phyloP scores from a whole-genome alignment of 1,139 yeast species.

The Saccharomyces pastorianus region DNA sequence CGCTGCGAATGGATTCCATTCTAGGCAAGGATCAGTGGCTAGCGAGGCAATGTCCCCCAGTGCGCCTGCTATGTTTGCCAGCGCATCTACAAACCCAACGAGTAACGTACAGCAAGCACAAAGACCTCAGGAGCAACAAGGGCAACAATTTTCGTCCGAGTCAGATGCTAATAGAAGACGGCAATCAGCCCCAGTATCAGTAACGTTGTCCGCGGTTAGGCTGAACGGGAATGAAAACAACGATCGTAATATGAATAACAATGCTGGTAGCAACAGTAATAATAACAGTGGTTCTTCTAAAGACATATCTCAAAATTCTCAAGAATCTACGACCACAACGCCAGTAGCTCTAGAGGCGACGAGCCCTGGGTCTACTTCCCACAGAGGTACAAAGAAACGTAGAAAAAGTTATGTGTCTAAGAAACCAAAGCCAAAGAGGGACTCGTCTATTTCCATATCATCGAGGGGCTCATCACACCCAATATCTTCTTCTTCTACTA shows the following conservation, averaged over 20 bases:
- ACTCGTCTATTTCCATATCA: conserved; percentile 6
- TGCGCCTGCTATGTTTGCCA: conserved; percentile 13
- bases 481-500: conserved; percentile 4
- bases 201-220: not conserved
- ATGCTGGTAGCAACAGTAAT: not conserved
- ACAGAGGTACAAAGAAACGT: conserved; percentile 2
- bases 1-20: conserved; percentile 21
- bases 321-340: not conserved
- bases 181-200: not conserved
- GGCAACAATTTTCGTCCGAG: conserved; percentile 4
- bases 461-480: conserved; percentile 9
- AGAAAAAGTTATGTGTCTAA: not conserved
- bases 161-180: not conserved
- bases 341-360: not conserved
- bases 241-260: not conserved
- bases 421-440: conserved; percentile 1
- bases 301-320: not conserved
- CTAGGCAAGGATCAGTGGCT: conserved; percentile 24
- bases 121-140: not conserved
- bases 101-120: conserved; percentile 2
- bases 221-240: conserved; percentile 1
- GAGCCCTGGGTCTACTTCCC: not conserved
- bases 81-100: conserved; percentile 3
- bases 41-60: conserved; percentile 29
- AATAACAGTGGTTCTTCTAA: not conserved